Evolutionary conservation across 2,329 filamentous ascomycete species (phyloP), one percentile per base, ranked within the genome.

Genomic region (Fusarium avenaceum): DNA sequence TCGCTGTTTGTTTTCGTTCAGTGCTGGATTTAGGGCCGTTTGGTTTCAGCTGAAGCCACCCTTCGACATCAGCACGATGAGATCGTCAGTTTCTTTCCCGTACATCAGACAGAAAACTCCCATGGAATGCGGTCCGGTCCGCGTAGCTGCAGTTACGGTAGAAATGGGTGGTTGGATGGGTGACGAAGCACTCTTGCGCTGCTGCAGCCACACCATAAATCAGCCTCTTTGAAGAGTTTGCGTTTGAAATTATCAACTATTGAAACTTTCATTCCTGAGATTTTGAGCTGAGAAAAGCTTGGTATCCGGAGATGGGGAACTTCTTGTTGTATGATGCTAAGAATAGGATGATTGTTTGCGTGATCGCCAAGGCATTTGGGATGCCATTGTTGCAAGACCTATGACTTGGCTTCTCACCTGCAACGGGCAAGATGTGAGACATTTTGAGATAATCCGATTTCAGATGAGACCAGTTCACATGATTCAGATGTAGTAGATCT

Each of bases 101-200:
- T 19, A 3, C 8, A 40, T 51, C 32, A 24, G 19, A 51, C 3
- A n/a, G 8, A 4, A 22, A 19, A 20, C 3, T 33, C 14, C 4
- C 6, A 2, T 52, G 46, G 60, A 47, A 65, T 64, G 52, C 60
- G 61, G 45, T 22, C 43, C 42, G 46, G 38, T 42, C 50, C 44
- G 42, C n/a, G 24, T 14, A 47, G 11, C 52, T 59, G 40, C 32
- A 59, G 52, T 30, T 64, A 28, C 46, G 19, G 8, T 15, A 28
- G 7, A 46, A 2, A n/a, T 22, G 20, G 26, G 17, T 52, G 59
- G 61, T 65, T 65, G 59, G 14, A 39, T n/a, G 30, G 52, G 61
- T 24, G 46, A 64, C 39, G 24, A 15, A 28, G 43, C 20, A 13
- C 17, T 54, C 4, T 46, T 8, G 30, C 40, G 30, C 40, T 47